Evolutionary conservation across 1,284 basidiomycete genomes (phyloP).

Genomic region (Neonothopanus nambi): DNA sequence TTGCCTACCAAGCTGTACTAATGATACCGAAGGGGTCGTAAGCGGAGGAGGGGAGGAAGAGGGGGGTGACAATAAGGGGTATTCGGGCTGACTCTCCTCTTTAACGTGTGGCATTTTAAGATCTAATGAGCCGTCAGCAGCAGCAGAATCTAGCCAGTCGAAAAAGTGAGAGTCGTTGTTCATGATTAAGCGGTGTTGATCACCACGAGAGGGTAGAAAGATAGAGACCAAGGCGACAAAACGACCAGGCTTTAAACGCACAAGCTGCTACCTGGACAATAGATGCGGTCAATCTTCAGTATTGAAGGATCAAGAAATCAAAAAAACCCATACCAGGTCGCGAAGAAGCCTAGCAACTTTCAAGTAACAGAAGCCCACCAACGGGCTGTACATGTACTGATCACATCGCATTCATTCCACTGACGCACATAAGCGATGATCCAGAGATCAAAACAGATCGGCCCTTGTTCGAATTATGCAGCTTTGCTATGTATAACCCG

Average conservation of each 20-base stretch:
- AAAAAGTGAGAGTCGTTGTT: constrained; percentile 29
- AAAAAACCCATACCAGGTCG: constrained; percentile 16
- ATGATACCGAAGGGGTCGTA: constrained; percentile 9
- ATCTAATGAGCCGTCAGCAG: constrained; percentile 24
- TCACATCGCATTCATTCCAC: constrained; percentile 16
- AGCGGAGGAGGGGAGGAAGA: constrained; percentile 26
- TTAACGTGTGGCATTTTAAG: constrained; percentile 35
- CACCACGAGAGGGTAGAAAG: constrained; percentile 24
- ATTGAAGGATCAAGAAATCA: constrained; percentile 22
- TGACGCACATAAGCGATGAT: no score
- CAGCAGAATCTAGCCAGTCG: constrained; percentile 29
- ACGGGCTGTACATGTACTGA: constrained; percentile 32
- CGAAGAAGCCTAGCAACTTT: constrained; percentile 32
- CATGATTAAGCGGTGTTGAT: constrained; percentile 49
- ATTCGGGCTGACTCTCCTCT: constrained; percentile 41
- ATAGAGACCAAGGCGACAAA: constrained; percentile 24
- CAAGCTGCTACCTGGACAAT: constrained; percentile 35
- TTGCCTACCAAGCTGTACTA: constrained; percentile 24
- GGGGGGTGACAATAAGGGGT: constrained; percentile 39
- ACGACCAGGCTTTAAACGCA: constrained; percentile 20
- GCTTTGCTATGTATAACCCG: no score
- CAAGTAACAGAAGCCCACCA: constrained; percentile 25
- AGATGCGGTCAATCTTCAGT: constrained; percentile 23
- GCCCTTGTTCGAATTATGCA: no score
- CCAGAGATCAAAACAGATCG: no score